These are phyloP conservation scores for Aphanomyces cochlioides DNA, from an alignment of 352 stramenopile species.

Conservation along the genomic window DNA sequence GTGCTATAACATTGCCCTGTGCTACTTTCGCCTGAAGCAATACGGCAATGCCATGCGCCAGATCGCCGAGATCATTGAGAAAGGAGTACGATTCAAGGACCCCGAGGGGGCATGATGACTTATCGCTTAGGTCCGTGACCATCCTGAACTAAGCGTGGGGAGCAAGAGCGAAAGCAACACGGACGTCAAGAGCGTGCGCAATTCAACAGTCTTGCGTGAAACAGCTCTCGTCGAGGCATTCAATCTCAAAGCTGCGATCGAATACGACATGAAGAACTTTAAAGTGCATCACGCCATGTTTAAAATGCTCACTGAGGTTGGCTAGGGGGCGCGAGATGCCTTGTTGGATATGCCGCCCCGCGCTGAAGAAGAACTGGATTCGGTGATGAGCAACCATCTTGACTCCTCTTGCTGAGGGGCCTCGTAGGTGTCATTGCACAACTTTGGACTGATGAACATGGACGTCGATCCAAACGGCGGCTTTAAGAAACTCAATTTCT, in stretches of 20 bases:
- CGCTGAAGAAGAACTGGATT: conserved; percentile 91
- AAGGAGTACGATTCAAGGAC: conserved; percentile 41
- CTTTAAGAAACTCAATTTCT: conserved; percentile 95
- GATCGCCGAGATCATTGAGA: conserved; percentile 93
- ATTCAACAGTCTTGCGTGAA: conserved; percentile 89
- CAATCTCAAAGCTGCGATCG: conserved; percentile 95
- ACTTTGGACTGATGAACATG: conserved; percentile 92
- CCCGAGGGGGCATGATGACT: background rate
- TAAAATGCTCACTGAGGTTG: background rate
- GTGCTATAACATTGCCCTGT: conserved; percentile 95
- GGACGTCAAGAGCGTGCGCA: conserved; percentile 87
- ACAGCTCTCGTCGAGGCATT: conserved; percentile 92
- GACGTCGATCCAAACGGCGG: conserved; percentile 88
- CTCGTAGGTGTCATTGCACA: conserved; percentile 73
- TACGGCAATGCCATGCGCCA: conserved; percentile 89
- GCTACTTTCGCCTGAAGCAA: conserved; percentile 90
- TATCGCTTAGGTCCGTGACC: conserved; percentile 52
- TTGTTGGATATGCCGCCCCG: conserved; percentile 90
- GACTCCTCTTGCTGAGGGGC: conserved; percentile 55
- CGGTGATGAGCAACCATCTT: conserved; percentile 42
- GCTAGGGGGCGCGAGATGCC: conserved; percentile 57
- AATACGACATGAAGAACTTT: conserved; percentile 93
- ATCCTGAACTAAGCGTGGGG: conserved; percentile 91
- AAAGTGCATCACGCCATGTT: conserved; percentile 39
- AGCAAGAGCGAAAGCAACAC: conserved; percentile 88